phyloP scores from a whole-genome alignment of 2,329 filamentous ascomycete genomes.

The Lachnellula subtilissima region DNA sequence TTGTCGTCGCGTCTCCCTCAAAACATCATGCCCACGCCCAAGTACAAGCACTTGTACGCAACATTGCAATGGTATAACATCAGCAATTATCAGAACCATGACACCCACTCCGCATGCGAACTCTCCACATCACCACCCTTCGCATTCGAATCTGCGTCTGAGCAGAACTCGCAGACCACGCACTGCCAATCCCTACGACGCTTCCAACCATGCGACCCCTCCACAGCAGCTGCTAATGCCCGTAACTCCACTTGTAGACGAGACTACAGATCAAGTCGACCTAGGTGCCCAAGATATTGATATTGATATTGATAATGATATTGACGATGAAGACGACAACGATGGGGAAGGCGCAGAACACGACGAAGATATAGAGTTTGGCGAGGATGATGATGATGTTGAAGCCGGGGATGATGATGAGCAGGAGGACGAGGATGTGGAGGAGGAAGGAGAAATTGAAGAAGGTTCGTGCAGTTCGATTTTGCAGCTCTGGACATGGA shows the following conservation, averaged over 20 bases:
- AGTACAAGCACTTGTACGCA: background rate
- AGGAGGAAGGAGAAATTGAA: constrained; percentile 34
- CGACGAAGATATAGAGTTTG: constrained; percentile 21
- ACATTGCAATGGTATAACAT: background rate
- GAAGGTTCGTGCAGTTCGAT: constrained; percentile 21
- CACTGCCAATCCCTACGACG: background rate
- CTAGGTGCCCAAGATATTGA: constrained; percentile 11
- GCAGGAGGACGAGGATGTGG: constrained; percentile 27
- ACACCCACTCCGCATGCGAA: background rate
- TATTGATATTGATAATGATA: background rate
- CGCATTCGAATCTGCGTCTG: background rate
- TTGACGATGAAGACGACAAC: constrained; percentile 11
- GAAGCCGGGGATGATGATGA: constrained; percentile 27
- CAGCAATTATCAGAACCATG: background rate
- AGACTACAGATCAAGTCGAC: background rate
- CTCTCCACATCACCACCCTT: background rate
- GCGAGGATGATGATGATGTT: constrained; percentile 6
- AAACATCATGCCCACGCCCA: background rate
- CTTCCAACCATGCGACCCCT: constrained; percentile 3
- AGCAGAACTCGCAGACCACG: constrained; percentile 1
- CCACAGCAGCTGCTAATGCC: constrained; percentile 1
- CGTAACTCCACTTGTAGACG: constrained; percentile 10
- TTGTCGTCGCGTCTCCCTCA: background rate
- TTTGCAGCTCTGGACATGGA: background rate
- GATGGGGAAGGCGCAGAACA: constrained; percentile 20